A percentile compares a stretch with the other conserved stretches of the same genome.
Evolutionary conservation across 2,329 filamentous ascomycete genomes (phyloP).

Genomic region (Sporothrix brasiliensis): DNA sequence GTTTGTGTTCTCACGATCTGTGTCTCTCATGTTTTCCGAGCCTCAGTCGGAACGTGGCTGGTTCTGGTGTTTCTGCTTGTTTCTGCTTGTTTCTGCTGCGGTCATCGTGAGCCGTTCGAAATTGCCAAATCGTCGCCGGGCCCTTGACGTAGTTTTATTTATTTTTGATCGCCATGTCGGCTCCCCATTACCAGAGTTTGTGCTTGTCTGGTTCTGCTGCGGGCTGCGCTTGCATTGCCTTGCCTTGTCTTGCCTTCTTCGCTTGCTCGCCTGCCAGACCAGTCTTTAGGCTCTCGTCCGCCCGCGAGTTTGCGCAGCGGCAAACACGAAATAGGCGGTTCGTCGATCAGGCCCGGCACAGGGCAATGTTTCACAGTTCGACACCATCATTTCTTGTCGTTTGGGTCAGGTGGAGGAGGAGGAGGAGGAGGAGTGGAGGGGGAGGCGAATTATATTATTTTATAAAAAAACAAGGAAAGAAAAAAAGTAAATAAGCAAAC

Average conservation of each 20-base stretch:
- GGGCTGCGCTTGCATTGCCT: not conserved
- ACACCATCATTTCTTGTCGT: slow-evolving; percentile 17
- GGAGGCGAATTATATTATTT: not conserved
- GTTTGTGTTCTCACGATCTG: not conserved
- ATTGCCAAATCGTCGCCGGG: not conserved
- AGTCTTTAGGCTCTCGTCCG: too few species aligned
- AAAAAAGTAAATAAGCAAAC: not conserved
- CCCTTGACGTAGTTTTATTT: not conserved
- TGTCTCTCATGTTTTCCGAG: not conserved
- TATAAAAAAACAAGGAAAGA: not conserved
- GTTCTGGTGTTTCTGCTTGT: not conserved
- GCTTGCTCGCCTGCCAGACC: too few species aligned
- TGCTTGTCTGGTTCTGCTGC: slow-evolving; percentile 26
- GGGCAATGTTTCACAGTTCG: slow-evolving; percentile 35
- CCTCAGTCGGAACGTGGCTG: too few species aligned
- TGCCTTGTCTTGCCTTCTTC: too few species aligned
- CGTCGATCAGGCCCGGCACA: slow-evolving; percentile 37
- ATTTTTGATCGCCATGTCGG: slow-evolving; percentile 4
- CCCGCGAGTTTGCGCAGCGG: too few species aligned
- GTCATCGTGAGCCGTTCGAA: not conserved
- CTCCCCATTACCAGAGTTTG: slow-evolving; percentile 31
- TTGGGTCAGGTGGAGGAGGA: slow-evolving; percentile 13
- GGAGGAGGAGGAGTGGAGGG: not conserved
- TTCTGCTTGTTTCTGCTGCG: slow-evolving; percentile 9
- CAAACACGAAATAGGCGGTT: slow-evolving; percentile 26